phyloP scores from a whole-genome alignment of 2,329 filamentous ascomycete species.

The Claviceps citrina region DNA sequence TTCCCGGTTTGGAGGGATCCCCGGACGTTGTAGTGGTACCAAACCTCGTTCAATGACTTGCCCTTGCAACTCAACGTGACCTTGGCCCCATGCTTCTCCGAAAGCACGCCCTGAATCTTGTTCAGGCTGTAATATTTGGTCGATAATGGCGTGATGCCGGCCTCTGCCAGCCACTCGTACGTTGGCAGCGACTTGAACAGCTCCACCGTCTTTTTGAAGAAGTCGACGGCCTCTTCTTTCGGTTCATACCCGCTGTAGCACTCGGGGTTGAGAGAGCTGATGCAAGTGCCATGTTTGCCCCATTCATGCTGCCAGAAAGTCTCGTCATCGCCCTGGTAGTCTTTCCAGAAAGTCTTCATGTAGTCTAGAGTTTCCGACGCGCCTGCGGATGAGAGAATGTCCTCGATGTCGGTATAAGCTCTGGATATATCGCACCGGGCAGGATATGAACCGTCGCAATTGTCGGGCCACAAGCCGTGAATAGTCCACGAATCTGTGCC shows the following conservation, averaged over 20 bases:
- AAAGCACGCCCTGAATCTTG: slow-evolving; percentile 43
- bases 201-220: slow-evolving; percentile 48
- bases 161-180: slow-evolving; percentile 45
- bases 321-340: slow-evolving; percentile 47
- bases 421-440: slow-evolving; percentile 47
- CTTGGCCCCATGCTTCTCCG: slow-evolving; percentile 33
- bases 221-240: slow-evolving; percentile 52
- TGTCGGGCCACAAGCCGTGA: slow-evolving; percentile 52
- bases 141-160: slow-evolving; percentile 40
- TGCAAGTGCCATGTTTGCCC: slow-evolving; percentile 57
- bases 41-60: slow-evolving; percentile 35
- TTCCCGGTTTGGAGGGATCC: slow-evolving; percentile 43
- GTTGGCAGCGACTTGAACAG: slow-evolving; percentile 53
- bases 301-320: slow-evolving; percentile 62
- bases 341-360: slow-evolving; percentile 61
- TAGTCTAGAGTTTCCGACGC: slow-evolving; percentile 42
- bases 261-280: slow-evolving; percentile 48
- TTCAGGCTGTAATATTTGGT: slow-evolving; percentile 41
- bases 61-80: slow-evolving; percentile 42
- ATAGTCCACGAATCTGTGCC: slow-evolving; percentile 56
- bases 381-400: slow-evolving; percentile 39
- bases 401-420: slow-evolving; percentile 48
- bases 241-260: slow-evolving; percentile 49
- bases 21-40: slow-evolving; percentile 47
- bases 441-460: slow-evolving; percentile 56